A percentile compares a stretch with the other conserved stretches of the same genome.
Conservation (phyloP, 1,284 basidiomycete species). For the Malassezia obtusa region DNA sequence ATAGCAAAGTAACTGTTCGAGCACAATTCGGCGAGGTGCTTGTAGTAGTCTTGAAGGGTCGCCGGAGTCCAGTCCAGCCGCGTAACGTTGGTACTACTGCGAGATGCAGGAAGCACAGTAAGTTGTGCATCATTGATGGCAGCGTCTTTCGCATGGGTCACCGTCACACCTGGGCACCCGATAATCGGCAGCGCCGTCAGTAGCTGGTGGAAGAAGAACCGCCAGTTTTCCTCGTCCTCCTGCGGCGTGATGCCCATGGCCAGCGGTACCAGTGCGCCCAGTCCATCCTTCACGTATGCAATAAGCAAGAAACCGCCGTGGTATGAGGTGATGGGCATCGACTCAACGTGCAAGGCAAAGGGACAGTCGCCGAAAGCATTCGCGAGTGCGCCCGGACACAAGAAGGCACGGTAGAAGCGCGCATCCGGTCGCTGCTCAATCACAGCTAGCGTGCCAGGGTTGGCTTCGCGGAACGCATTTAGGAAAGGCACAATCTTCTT, state of each 20-base stretch:
- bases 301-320: slow-evolving; percentile 11
- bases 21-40: slow-evolving; percentile 11
- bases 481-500: slow-evolving; percentile 15
- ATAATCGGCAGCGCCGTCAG: slow-evolving; percentile 12
- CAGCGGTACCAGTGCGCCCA: slow-evolving; percentile 8
- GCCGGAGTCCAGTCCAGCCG: slow-evolving; percentile 15
- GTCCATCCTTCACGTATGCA: slow-evolving; percentile 13
- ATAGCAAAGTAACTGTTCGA: slow-evolving; percentile 15
- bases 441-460: slow-evolving; percentile 13
- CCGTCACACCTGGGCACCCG: slow-evolving; percentile 10
- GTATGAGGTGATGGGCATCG: slow-evolving; percentile 10
- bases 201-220: slow-evolving; percentile 18
- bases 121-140: slow-evolving; percentile 9
- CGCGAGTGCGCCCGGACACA: slow-evolving; percentile 11
- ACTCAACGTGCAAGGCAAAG: slow-evolving; percentile 14
- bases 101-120: slow-evolving; percentile 10
- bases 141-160: slow-evolving; percentile 3
- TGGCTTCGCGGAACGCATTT: slow-evolving; percentile 18
- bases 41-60: slow-evolving; percentile 14
- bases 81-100: not conserved
- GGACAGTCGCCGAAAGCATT: slow-evolving; percentile 16
- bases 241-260: slow-evolving; percentile 13
- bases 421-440: slow-evolving; percentile 17
- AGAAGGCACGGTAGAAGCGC: slow-evolving; percentile 15
- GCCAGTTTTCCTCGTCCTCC: slow-evolving; percentile 18